Evolutionary conservation across 345 rosid species (phyloP).

Genomic region (Salix exigua): DNA sequence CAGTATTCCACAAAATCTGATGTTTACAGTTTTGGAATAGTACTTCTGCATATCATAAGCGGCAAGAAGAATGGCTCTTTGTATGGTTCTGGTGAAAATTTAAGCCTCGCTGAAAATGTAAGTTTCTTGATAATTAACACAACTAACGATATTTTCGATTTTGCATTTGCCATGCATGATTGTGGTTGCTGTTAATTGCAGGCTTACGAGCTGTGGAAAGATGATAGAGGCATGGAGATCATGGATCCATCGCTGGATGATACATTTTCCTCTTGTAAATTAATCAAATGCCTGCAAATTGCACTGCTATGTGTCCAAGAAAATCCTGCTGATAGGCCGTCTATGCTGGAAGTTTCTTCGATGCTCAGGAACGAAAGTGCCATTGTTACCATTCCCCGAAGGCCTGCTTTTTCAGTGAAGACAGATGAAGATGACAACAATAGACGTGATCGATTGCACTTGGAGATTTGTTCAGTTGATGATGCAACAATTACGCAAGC

Average conservation of each 20-base stretch:
- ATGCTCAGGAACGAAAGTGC: constrained; percentile 23
- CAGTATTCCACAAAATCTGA: no score
- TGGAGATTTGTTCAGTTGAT: no score
- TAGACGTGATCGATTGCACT: no score
- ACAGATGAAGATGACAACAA: not conserved
- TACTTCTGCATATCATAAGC: no score
- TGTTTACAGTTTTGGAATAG: no score
- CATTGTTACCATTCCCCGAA: constrained; percentile 16
- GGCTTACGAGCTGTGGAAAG: constrained; percentile 32
- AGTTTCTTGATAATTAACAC: no score
- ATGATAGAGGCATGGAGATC: constrained; percentile 16
- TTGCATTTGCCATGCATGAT: no score
- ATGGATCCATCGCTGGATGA: constrained; percentile 33
- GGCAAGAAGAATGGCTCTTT: no score
- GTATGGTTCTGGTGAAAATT: no score
- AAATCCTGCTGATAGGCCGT: constrained; percentile 25
- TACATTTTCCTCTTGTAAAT: constrained; percentile 11
- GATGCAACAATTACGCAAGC: no score
- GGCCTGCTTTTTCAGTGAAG: constrained; percentile 29
- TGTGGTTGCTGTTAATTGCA: not conserved
- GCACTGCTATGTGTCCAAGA: constrained; percentile 36
- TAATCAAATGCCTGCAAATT: constrained; percentile 29
- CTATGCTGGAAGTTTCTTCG: constrained; percentile 27
- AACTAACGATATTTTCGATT: no score
- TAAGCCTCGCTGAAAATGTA: no score